phyloP scores from a whole-genome alignment of 306 rosid species.

The Pterocarpus santalinus region DNA sequence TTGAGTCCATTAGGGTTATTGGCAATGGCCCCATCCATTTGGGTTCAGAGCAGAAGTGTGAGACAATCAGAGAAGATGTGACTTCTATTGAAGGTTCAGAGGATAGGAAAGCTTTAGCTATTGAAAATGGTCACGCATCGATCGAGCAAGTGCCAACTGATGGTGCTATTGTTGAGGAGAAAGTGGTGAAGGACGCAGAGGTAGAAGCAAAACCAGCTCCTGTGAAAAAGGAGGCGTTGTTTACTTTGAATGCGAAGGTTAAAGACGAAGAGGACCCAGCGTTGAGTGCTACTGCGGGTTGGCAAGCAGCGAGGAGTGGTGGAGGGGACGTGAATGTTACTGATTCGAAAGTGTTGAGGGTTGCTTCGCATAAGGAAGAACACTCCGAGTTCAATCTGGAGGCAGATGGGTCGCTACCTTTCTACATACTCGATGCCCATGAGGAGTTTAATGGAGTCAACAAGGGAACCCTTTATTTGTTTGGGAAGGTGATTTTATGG shows the following conservation, averaged over 20 bases:
- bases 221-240: slow-evolving; percentile 56
- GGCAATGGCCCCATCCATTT: slow-evolving; percentile 39
- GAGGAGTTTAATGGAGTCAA: slow-evolving; percentile 88
- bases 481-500: slow-evolving; percentile 81
- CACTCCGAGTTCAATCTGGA: slow-evolving; percentile 61
- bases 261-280: slow-evolving; percentile 65
- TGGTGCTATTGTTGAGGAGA: slow-evolving; percentile 52
- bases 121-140: slow-evolving; percentile 36
- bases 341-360: slow-evolving; percentile 49
- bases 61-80: slow-evolving; percentile 34
- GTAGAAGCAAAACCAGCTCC: slow-evolving; percentile 46
- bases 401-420: slow-evolving; percentile 73
- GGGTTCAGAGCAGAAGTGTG: slow-evolving; percentile 45
- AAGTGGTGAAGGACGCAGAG: slow-evolving; percentile 48
- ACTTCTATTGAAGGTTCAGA: slow-evolving; percentile 32
- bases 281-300: slow-evolving; percentile 74
- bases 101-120: slow-evolving; percentile 30
- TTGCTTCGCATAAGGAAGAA: slow-evolving; percentile 53
- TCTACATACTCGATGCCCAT: slow-evolving; percentile 82
- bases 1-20: slow-evolving; percentile 14
- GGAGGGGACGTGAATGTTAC: slow-evolving; percentile 48
- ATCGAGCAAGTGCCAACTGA: slow-evolving; percentile 5
- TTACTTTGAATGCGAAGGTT: slow-evolving; percentile 81
- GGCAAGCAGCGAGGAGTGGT: slow-evolving; percentile 69
- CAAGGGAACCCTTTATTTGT: slow-evolving; percentile 81